These are phyloP conservation scores for Skeletonema tropicum DNA, from an alignment of 108 stramenopile species.

Conservation along the genomic window DNA sequence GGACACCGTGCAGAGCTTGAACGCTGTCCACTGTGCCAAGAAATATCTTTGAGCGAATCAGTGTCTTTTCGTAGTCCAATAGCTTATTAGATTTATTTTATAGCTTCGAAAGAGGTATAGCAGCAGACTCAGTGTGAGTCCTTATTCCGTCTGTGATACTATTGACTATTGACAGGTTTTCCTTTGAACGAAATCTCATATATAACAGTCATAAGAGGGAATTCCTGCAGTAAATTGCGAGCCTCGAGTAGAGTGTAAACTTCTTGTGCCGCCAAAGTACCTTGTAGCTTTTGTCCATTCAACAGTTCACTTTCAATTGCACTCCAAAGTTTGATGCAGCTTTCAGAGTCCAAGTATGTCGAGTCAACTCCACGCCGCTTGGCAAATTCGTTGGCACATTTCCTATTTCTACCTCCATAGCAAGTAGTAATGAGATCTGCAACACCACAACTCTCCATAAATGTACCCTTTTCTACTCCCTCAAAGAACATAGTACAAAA, in stretches of 20 bases:
- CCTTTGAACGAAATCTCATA: slow-evolving; percentile 86
- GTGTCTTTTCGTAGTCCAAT: slow-evolving; percentile 22
- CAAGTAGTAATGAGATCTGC: slow-evolving; percentile 98
- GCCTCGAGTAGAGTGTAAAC: slow-evolving; percentile 74
- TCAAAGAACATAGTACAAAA: slow-evolving; percentile 90
- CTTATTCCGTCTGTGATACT: slow-evolving; percentile 62
- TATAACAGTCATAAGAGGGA: slow-evolving; percentile 90
- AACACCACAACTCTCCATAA: slow-evolving; percentile 94
- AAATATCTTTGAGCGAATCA: slow-evolving; percentile 28
- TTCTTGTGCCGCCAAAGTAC: slow-evolving; percentile 84
- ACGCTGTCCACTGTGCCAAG: slow-evolving; percentile 40
- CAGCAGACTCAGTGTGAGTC: slow-evolving; percentile 1
- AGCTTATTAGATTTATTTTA: too few species aligned
- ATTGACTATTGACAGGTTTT: slow-evolving; percentile 38
- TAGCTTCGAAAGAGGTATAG: neutral
- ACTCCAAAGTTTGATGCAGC: slow-evolving; percentile 63
- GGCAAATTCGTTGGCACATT: slow-evolving; percentile 94
- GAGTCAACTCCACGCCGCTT: slow-evolving; percentile 26
- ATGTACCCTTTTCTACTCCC: slow-evolving; percentile 79
- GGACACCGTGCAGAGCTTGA: slow-evolving; percentile 17
- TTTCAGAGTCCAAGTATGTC: slow-evolving; percentile 26
- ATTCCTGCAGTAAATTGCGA: slow-evolving; percentile 57
- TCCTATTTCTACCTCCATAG: slow-evolving; percentile 95
- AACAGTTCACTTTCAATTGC: slow-evolving; percentile 83
- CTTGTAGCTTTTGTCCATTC: slow-evolving; percentile 95